phyloP scores from a whole-genome alignment of 2,329 filamentous ascomycete genomes.

The Aspergillus intermedius region DNA sequence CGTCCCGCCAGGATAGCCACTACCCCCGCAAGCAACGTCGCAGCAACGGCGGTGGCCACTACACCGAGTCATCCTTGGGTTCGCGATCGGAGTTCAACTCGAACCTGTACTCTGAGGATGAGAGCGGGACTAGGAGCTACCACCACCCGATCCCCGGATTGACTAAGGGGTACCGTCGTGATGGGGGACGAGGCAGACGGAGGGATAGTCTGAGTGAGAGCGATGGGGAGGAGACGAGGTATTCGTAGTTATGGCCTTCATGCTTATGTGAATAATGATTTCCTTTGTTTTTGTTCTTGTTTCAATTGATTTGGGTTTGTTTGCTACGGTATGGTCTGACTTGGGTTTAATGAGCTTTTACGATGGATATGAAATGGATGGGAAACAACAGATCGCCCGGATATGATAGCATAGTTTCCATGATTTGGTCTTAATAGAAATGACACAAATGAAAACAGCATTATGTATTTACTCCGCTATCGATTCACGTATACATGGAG shows the following conservation, averaged over 20 bases:
- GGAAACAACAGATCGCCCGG: no score
- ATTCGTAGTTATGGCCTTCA: neutral
- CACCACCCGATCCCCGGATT: conserved; percentile 52
- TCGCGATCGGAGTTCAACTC: conserved; percentile 34
- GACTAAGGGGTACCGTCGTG: conserved; percentile 39
- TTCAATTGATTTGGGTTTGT: no score
- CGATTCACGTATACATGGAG: no score
- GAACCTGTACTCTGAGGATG: conserved; percentile 36
- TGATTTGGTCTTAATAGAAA: no score
- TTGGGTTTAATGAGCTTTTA: no score
- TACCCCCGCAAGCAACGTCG: conserved; percentile 30
- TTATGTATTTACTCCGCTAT: no score
- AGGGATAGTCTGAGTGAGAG: conserved; percentile 52
- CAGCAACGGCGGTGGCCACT: conserved; percentile 32
- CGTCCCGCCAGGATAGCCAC: conserved; percentile 31
- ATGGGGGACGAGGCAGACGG: conserved; percentile 33
- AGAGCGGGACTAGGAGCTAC: conserved; percentile 49
- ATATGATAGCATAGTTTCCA: no score
- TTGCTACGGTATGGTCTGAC: no score
- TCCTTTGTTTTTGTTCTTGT: neutral
- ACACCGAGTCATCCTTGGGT: conserved; percentile 42
- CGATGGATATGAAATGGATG: no score
- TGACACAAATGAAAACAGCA: no score
- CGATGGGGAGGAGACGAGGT: conserved; percentile 25
- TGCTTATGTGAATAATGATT: neutral